Conservation (phyloP, 2,329 filamentous ascomycete genomes). For the Aspergillus sp. region DNA sequence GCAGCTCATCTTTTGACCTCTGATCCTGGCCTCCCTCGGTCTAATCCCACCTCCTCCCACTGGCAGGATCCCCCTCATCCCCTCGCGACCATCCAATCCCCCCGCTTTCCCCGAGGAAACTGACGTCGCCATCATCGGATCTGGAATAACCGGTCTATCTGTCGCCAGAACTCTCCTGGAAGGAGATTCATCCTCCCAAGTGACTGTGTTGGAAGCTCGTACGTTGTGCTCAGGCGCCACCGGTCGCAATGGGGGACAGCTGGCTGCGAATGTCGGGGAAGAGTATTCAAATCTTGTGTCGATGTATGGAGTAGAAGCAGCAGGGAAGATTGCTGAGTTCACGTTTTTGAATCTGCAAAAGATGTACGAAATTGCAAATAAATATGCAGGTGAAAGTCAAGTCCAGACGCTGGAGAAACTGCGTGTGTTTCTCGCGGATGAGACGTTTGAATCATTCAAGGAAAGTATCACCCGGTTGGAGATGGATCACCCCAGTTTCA, state of each 20-base stretch:
- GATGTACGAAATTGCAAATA: slow-evolving; percentile 31
- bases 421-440: slow-evolving; percentile 18
- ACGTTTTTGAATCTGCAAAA: slow-evolving; percentile 32
- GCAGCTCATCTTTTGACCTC: neutral
- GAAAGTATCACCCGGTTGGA: slow-evolving; percentile 16
- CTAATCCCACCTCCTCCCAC: slow-evolving; percentile 32
- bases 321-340: slow-evolving; percentile 33
- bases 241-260: slow-evolving; percentile 33
- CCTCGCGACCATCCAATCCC: slow-evolving; percentile 25
- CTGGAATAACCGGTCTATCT: slow-evolving; percentile 31
- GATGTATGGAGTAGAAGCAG: slow-evolving; percentile 21
- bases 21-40: slow-evolving; percentile 32
- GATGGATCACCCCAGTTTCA: slow-evolving; percentile 15
- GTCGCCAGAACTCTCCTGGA: slow-evolving; percentile 27
- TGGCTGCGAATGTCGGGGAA: slow-evolving; percentile 22
- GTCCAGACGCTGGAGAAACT: slow-evolving; percentile 18
- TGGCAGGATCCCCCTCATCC: slow-evolving; percentile 31
- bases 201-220: slow-evolving; percentile 32
- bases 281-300: slow-evolving; percentile 17
- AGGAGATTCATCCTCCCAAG: slow-evolving; percentile 15
- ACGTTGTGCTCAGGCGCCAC: slow-evolving; percentile 33
- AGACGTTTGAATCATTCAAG: slow-evolving; percentile 14
- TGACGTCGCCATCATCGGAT: slow-evolving; percentile 31
- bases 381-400: slow-evolving; percentile 26
- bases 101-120: slow-evolving; percentile 17